phyloP scores from a whole-genome alignment of 768 basidiomycete species.

The Lactifluus volemus region DNA sequence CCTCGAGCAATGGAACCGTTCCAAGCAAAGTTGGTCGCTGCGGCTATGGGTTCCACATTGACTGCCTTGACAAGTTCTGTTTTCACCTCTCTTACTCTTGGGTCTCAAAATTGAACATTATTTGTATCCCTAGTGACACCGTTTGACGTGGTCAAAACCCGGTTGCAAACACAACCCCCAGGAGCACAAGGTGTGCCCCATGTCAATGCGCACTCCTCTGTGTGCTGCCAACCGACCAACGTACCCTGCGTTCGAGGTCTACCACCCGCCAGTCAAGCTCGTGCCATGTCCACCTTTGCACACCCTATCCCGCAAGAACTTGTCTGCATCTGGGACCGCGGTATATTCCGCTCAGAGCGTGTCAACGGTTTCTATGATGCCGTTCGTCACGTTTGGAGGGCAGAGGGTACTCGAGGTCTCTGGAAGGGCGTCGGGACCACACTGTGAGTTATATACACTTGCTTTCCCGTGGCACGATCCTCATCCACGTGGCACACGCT shows the following conservation, averaged over 20 bases:
- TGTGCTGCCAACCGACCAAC: constrained; percentile 60
- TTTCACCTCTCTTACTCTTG: not conserved
- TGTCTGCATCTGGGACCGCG: constrained; percentile 75
- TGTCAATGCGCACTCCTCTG: constrained; percentile 46
- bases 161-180: constrained; percentile 86
- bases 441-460: constrained; percentile 45
- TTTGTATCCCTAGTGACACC: constrained; percentile 73
- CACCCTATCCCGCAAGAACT: constrained; percentile 52
- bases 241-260: constrained; percentile 20
- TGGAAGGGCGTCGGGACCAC: constrained; percentile 96
- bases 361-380: constrained; percentile 86
- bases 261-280: constrained; percentile 45
- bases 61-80: constrained; percentile 74
- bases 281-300: constrained; percentile 67
- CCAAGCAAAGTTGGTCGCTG: constrained; percentile 72
- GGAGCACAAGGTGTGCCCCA: constrained; percentile 31
- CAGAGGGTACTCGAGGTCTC: constrained; percentile 75
- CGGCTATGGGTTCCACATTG: constrained; percentile 68
- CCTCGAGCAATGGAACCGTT: constrained; percentile 51
- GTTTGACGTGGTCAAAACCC: constrained; percentile 96
- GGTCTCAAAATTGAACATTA: not conserved
- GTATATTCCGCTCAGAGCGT: constrained; percentile 57
- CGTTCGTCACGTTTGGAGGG: constrained; percentile 65
- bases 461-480: not conserved
- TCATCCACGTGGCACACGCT: constrained; percentile 13